phyloP scores from a whole-genome alignment of 441 rosid species.

The Aleurites moluccanus region DNA sequence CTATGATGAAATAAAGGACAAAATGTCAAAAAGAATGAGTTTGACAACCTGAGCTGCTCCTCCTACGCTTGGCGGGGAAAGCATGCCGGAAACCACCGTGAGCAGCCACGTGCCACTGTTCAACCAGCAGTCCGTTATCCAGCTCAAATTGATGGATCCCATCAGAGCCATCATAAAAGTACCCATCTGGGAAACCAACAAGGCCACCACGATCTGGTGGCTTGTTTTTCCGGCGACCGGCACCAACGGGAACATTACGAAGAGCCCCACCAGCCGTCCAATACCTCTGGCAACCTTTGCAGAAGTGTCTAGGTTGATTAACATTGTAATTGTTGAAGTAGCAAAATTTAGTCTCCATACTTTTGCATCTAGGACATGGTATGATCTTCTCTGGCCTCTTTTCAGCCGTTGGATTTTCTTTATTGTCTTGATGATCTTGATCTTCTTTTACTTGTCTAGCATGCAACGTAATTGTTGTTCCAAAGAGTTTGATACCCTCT shows the following conservation, averaged over 20 bases:
- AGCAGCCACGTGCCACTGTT: constrained; percentile 53
- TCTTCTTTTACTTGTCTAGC: constrained; percentile 45
- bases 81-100: constrained; percentile 57
- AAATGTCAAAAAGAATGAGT: constrained; percentile 28
- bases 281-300: too few species aligned
- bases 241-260: constrained; percentile 85
- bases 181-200: constrained; percentile 43
- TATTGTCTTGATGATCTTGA: constrained; percentile 18
- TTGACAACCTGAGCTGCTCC: constrained; percentile 56
- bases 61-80: constrained; percentile 60
- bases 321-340: constrained; percentile 95
- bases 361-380: constrained; percentile 87
- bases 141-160: constrained; percentile 48
- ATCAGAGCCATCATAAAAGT: constrained; percentile 40
- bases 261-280: constrained; percentile 98
- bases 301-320: constrained; percentile 90
- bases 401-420: constrained; percentile 38
- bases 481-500: constrained; percentile 80
- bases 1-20: constrained; percentile 5
- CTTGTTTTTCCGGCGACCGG: constrained; percentile 84
- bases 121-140: constrained; percentile 48
- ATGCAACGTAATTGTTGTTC: constrained; percentile 63
- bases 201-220: constrained; percentile 40
- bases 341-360: constrained; percentile 97
- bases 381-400: constrained; percentile 80